phyloP scores from a whole-genome alignment of 805 yeast genomes.

The Myxozyma udenii region DNA sequence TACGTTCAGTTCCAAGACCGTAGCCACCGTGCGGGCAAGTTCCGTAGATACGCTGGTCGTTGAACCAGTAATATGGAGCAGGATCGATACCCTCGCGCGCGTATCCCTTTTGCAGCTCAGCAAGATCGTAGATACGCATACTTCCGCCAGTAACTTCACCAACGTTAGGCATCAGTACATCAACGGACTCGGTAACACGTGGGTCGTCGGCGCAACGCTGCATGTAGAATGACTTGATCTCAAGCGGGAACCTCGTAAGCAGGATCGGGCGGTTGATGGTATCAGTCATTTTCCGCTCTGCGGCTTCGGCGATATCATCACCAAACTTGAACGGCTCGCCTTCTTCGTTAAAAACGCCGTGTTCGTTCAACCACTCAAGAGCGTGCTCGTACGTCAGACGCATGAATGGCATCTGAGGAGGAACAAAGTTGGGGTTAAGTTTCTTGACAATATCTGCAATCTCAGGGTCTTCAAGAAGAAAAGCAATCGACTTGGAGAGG shows the following conservation, averaged over 20 bases:
- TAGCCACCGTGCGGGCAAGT: constrained; percentile 99
- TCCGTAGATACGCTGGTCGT: constrained; percentile 94
- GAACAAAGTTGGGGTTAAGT: constrained; percentile 84
- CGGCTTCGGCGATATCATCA: constrained; percentile 99
- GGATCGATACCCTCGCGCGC: constrained; percentile 86
- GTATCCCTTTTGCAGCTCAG: constrained; percentile 85
- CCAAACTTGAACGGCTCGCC: constrained; percentile 92
- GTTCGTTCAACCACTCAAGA: constrained; percentile 92
- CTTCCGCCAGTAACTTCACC: constrained; percentile 99
- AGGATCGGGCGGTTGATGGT: constrained; percentile 88
- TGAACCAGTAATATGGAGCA: constrained; percentile 90
- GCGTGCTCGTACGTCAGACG: constrained; percentile 91
- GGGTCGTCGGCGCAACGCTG: constrained; percentile 83
- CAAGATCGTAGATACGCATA: constrained; percentile 84
- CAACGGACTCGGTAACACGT: constrained; percentile 96
- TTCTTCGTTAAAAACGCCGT: constrained; percentile 90
- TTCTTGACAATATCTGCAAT: constrained; percentile 87
- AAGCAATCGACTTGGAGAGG: constrained; percentile 63
- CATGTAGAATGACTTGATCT: constrained; percentile 98
- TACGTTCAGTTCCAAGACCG: constrained; percentile 97
- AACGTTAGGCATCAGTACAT: constrained; percentile 97
- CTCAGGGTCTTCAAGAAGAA: constrained; percentile 82
- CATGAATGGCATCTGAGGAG: constrained; percentile 83
- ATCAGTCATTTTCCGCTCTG: constrained; percentile 98
- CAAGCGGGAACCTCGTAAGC: constrained; percentile 92